Evolutionary conservation across 2,329 filamentous ascomycete genomes (phyloP), one percentile per base, ranked within the genome.

Genomic region (Talaromyces islandicus): DNA sequence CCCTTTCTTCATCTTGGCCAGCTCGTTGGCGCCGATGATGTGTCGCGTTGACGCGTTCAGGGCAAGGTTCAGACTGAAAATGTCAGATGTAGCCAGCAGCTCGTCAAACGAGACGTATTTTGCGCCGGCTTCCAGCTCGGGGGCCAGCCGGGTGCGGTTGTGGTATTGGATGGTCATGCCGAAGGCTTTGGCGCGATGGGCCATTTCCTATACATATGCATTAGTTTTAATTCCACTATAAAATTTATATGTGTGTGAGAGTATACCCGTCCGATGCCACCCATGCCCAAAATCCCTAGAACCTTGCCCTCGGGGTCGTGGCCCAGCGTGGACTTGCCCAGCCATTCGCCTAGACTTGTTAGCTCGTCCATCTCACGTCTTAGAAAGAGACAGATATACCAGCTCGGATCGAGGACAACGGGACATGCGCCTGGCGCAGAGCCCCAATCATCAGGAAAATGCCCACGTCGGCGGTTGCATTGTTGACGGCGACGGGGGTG

Each of bases 391-490:
- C 0, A 17, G 12, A 64, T 68, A 67, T 63, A 71, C 77, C 77
- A 38, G 69, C 72, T 56, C 76, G 70, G 48, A 80, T 71, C 35
- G 77, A 73, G 48, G 71, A 65, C 51, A 77, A 65, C 3, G 77
- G 76, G 5, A 76, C 69, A 60, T 77, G 75, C 24, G 75, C 76
- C 62, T 78, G 75, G 62, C 78, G 71, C 63, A 80, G 61, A 11
- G 78, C 77, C 7, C 78, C 78, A 58, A 80, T 74, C 75, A 80
- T 75, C 41, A 80, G 64, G 67, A 80, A 80, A 57, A 80, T 78
- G 48, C 73, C 76, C 25, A 78, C 70, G 60, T 80, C 77, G 25
- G 78, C 78, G 11, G 78, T 80, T 10, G 78, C 78, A 66, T 79
- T 67, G 61, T 79, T 78, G 11, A 79, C 77, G 0, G 77, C 78